phyloP scores from a whole-genome alignment of 495 filamentous ascomycete genomes.

The Friedmanniomyces endolithicus region DNA sequence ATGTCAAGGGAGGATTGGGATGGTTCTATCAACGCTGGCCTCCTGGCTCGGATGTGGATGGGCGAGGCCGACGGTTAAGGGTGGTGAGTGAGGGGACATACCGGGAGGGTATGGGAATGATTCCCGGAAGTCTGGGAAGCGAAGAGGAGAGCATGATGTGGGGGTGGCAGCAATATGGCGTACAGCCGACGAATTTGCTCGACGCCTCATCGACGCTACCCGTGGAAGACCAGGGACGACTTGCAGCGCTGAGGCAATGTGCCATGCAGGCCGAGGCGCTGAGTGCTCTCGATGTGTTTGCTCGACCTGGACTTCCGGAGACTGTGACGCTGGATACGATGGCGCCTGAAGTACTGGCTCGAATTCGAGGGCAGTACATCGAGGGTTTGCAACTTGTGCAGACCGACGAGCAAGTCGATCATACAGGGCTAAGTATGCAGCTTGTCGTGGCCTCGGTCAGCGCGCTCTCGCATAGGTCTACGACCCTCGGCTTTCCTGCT shows the following conservation, averaged over 20 bases:
- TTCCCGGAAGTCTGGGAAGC: constrained; percentile 32
- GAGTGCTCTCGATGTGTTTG: constrained; percentile 31
- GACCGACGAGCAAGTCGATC: constrained; percentile 34
- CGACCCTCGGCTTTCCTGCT: not conserved
- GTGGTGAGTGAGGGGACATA: constrained; percentile 79
- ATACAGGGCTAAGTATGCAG: constrained; percentile 27
- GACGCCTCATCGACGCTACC: not conserved
- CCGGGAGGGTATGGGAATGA: constrained; percentile 60
- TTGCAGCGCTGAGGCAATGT: constrained; percentile 2
- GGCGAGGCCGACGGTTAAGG: constrained; percentile 51
- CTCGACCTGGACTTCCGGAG: not conserved
- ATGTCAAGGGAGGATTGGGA: constrained; percentile 70
- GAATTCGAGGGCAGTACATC: constrained; percentile 49
- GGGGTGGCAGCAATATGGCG: not conserved
- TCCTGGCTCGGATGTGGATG: constrained; percentile 52
- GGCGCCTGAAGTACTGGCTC: constrained; percentile 45
- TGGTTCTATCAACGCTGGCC: constrained; percentile 79
- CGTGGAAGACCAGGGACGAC: not conserved
- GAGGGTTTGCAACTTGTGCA: constrained; percentile 51
- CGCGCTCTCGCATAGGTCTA: constrained; percentile 14
- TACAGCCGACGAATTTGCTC: constrained; percentile 8
- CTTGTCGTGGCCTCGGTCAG: constrained; percentile 8
- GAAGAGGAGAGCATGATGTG: constrained; percentile 5
- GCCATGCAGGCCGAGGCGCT: constrained; percentile 15
- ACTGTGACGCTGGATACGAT: constrained; percentile 43